phyloP scores from a whole-genome alignment of 306 rosid species.

The Acmispon strigosus region DNA sequence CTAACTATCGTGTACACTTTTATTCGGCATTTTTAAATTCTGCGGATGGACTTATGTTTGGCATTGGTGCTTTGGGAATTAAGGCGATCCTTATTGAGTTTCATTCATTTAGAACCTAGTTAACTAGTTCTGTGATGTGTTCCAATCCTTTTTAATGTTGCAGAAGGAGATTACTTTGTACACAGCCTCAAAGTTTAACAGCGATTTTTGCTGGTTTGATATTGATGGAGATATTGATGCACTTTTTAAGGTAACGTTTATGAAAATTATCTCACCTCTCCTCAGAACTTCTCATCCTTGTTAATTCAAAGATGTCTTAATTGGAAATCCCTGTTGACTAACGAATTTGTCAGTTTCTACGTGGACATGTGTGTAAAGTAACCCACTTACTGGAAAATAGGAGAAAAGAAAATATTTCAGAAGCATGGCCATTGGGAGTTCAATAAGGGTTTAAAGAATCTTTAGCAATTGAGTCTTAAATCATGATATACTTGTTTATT shows the following conservation, averaged over 20 bases:
- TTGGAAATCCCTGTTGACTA: neutral
- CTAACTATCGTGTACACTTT: neutral
- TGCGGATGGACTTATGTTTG: neutral
- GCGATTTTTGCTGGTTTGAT: constrained; percentile 78
- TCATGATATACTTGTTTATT: neutral
- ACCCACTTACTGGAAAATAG: neutral
- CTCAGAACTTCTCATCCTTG: neutral
- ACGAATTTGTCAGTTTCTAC: neutral
- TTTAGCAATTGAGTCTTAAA: neutral
- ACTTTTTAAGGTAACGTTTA: constrained; percentile 70
- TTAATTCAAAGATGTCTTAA: neutral
- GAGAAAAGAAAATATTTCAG: neutral
- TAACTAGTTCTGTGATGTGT: constrained; percentile 11
- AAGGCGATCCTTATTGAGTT: constrained; percentile 1
- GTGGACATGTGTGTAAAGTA: neutral
- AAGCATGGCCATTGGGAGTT: neutral
- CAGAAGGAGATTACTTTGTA: constrained; percentile 96
- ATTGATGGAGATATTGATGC: constrained; percentile 87
- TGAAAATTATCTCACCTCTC: neutral
- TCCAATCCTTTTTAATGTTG: constrained; percentile 22
- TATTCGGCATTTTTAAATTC: constrained; percentile 10
- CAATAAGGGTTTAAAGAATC: neutral
- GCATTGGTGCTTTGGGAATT: neutral
- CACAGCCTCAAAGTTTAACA: constrained; percentile 70
- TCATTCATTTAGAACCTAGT: constrained; percentile 7